Base-by-base conservation (phyloP, 495 filamentous ascomycete species). In the Tuber microsphaerosporum region DNA sequence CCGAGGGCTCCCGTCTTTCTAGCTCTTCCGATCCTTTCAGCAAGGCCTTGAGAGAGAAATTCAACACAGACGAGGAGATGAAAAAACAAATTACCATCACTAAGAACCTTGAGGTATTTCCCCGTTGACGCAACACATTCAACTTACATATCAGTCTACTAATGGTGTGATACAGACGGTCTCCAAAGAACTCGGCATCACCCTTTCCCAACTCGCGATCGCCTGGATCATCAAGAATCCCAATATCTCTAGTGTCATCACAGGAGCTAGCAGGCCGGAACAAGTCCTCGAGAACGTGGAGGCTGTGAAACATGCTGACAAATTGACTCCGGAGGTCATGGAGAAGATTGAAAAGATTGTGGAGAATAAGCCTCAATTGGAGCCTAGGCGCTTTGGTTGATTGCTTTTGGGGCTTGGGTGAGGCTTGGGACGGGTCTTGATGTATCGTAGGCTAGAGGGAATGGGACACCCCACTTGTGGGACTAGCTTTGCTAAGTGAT, bases 161-260 rank as follows among this genome's bases (percentile, higher is more conserved):
- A 44, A 74, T 34, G 19, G 22, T 68, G 77, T 42, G 44, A 22
- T 43, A 75, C 22, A 79, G 77, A 56, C 88, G 2, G 84, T 95
- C 75, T 92, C 92, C 12, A 86, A 92, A 39, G 86, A 88, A 78
- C 85, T 94, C 41, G 90, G 89, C 17, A 84, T 91, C 74, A 89
- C 87, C 71, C 87, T 89, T 77, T 88, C 90, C 42, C 88, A 89
- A 76, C 85, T 95, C 74, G 90, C 92, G 0, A 85, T 94, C 69
- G 93, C 92, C 14, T 95, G 92, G 92, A 89, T 92, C 75, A 84
- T 94, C 72, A 91, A 89, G 84, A 94, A 95, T 81, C 87, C 87
- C 41, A 88, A 92, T 75, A 88, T 96, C 75, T 90, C 88, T 69
- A 89, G 88, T 6, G 91, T 92, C 77, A 94, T 95, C 84, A 92